Evolutionary conservation across 495 filamentous ascomycete species (phyloP), one percentile per base, ranked within the genome.

Genomic region (Penicillium lividum): DNA sequence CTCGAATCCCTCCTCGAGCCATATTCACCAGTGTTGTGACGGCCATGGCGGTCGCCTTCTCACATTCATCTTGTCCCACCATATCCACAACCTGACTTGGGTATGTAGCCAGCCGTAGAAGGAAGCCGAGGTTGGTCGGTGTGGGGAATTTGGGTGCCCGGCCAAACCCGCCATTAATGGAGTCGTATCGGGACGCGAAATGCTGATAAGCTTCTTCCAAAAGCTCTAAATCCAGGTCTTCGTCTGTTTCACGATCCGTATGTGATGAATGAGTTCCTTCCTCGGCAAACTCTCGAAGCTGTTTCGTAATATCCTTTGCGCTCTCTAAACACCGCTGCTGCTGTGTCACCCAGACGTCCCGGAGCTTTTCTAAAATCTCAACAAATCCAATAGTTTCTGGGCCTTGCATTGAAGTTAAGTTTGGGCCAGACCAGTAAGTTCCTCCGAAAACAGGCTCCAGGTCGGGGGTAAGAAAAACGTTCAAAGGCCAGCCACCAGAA

Each of bases 391-490:
- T 82, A 7, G 84, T 80, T 28, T 86, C 86, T 9, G 82, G 80
- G 7, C 74, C 74, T 10, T 62, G 68, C 18, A 73, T 63, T 33
- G 70, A 68, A 51, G 77, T 82, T 54, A 78, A 83, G 64, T 76
- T 87, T 56, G 84, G 91, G 3, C 92, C 92, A 9, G 94, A 92
- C 90, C 91, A 97, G 71, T 98, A 98, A 33, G 94, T 97, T 22
- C 92, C 95, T 47, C 95, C 95, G 71, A 97, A 98, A 22, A 98
- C 86, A 0, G 94, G 94, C 59, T 97, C 88, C 6, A 98, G 82
- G 63, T 93, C 86, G 0, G 95, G 95, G 0, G 95, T 98, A 28
- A 98, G 80, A 68, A 98, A 98, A 22, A 97, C 90, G 70, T 97
- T 98, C 46, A 98, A 79, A 10, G 94, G 94, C 95, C 95, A 98